Base-by-base conservation (phyloP, 1,139 yeast genomes). In the Geotrichum histeridarum region DNA sequence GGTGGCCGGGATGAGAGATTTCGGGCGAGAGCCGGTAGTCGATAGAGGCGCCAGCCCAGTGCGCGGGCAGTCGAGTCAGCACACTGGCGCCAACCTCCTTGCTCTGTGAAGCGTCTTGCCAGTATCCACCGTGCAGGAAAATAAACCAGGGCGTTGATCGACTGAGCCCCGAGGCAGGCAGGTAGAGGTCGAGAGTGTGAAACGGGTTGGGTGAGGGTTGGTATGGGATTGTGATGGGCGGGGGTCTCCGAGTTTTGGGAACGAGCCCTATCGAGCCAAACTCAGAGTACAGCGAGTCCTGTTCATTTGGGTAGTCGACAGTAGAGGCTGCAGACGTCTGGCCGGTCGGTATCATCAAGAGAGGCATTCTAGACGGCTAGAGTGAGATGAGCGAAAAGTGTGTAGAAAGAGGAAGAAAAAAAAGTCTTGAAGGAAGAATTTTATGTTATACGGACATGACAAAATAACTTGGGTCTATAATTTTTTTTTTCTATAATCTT, bases 101-200 rank as follows among this genome's bases (percentile, higher is more conserved):
- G 0, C 86, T 80, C 63, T 84, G 83, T 1, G 60, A 65, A 0
- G 82, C 80, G 64, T 85, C 94, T 58, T 85, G 73, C 95, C 95
- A 87, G 0, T 89, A 93, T 0, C 95, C 95, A 0, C 95, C 95
- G 66, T 87, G 95, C 41, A 87, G 76, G 60, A 81, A 81, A 0
- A 86, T 59, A n/a, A 68, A 55, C 71, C 70, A 68, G 17, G 53
- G 54, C 9, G 58, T 56, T 14, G 54, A 42, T 14, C 55, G 53
- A 36, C 57, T 55, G 15, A 59, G 39, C 3, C 61, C 61, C 11
- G 56, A 48, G 2, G 59, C 59, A 4, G 61, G 61, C 8, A 59
- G 50, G 15, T 59, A 59, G 9, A 59, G 48, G 45, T 59, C 61
- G 18, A 59, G 58, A 12, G 61, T 57, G 44, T 59, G 61, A 36